phyloP scores from a whole-genome alignment of 108 stramenopile species.

The Cyclostephanos tholiformis region DNA sequence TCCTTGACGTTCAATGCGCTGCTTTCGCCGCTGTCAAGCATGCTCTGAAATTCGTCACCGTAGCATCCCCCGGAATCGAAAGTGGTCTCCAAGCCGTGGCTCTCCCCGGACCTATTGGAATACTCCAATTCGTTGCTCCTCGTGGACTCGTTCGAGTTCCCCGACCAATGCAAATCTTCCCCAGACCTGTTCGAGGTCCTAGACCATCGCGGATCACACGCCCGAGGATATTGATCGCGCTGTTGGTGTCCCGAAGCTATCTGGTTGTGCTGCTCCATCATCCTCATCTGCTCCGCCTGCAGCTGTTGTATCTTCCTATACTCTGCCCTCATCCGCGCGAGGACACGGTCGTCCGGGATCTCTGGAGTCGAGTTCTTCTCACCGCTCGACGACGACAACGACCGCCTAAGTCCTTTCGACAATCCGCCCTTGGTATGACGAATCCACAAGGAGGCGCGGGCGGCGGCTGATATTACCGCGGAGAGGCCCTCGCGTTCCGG shows the following conservation, averaged over 20 bases:
- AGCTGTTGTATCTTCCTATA: not conserved
- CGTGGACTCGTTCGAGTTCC: not conserved
- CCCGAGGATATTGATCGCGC: constrained; percentile 2
- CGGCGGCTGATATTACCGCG: no score
- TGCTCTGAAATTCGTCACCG: constrained; percentile 19
- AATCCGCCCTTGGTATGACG: not conserved
- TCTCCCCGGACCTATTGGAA: constrained; percentile 4
- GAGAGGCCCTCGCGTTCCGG: constrained; percentile 26
- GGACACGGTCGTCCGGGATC: not conserved
- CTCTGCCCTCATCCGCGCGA: not conserved
- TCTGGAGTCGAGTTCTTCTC: not conserved
- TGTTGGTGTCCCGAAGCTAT: not conserved
- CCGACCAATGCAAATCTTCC: not conserved
- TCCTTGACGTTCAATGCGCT: not conserved
- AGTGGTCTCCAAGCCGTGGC: no score
- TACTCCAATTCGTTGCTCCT: not conserved
- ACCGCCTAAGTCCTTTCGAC: not conserved
- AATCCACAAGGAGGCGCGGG: not conserved
- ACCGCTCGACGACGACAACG: not conserved
- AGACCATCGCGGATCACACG: not conserved
- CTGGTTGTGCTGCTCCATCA: not conserved
- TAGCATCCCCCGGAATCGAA: no score
- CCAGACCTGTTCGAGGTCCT: not conserved
- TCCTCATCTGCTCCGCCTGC: not conserved
- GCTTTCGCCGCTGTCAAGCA: constrained; percentile 19